phyloP scores from a whole-genome alignment of 768 basidiomycete genomes.

The Russula foetens region DNA sequence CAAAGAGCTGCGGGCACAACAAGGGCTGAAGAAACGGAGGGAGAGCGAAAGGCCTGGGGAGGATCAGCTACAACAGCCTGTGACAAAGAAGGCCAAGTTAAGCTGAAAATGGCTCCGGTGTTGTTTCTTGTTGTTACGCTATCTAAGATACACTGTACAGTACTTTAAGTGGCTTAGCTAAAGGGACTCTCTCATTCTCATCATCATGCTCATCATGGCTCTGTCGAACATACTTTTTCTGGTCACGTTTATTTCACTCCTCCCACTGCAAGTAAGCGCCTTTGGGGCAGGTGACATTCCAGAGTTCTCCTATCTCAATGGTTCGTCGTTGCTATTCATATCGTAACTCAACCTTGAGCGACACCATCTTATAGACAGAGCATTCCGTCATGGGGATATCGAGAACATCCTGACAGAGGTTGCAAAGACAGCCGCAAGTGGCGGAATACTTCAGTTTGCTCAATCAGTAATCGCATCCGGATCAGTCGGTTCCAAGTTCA shows the following conservation, averaged over 20 bases:
- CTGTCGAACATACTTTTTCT: constrained; percentile 19
- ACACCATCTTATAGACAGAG: constrained; percentile 41
- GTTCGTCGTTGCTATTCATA: constrained; percentile 26
- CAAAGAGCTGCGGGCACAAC: constrained; percentile 42
- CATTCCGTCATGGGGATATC: constrained; percentile 71
- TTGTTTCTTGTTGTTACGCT: neutral
- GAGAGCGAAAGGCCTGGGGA: constrained; percentile 57
- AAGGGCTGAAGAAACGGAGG: constrained; percentile 61
- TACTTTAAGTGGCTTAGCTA: too few relatives aligned
- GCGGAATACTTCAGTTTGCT: constrained; percentile 45
- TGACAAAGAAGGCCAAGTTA: constrained; percentile 59
- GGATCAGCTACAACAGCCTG: constrained; percentile 43
- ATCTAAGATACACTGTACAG: too few relatives aligned
- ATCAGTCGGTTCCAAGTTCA: constrained; percentile 50
- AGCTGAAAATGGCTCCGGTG: constrained; percentile 31
- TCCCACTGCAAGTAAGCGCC: too few relatives aligned
- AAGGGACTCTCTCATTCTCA: too few relatives aligned
- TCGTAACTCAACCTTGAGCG: neutral
- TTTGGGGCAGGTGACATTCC: too few relatives aligned
- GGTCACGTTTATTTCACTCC: too few relatives aligned
- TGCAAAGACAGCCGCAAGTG: constrained; percentile 43
- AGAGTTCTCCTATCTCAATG: constrained; percentile 57
- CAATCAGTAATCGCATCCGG: constrained; percentile 39
- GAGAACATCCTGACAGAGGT: constrained; percentile 58
- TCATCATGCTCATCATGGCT: too few relatives aligned